These are phyloP conservation scores for Trypanosoma rangeli DNA, from an alignment of 208 protist species.

Conservation along the genomic window DNA sequence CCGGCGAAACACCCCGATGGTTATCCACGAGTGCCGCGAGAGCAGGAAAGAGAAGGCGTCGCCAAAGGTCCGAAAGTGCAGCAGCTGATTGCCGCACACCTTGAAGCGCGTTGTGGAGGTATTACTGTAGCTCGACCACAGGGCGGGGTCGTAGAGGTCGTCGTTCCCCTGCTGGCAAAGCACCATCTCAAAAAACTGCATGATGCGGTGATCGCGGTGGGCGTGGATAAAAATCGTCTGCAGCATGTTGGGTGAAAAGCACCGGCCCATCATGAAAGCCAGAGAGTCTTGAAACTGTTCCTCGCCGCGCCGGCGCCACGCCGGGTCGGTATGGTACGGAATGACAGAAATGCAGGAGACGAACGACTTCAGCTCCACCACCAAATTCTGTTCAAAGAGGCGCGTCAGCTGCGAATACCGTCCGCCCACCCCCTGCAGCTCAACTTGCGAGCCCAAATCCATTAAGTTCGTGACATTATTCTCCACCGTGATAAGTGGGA, in stretches of 20 bases:
- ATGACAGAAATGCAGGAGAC: conserved; percentile 75
- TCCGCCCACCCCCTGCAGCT: background rate
- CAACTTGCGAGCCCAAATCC: conserved; percentile 19
- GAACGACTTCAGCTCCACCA: conserved; percentile 85
- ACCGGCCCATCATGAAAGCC: conserved; percentile 88
- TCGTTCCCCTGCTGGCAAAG: conserved; percentile 57
- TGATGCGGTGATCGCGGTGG: conserved; percentile 69
- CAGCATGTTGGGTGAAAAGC: conserved; percentile 88
- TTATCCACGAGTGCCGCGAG: conserved; percentile 57
- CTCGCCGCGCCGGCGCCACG: conserved; percentile 76
- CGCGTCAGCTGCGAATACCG: background rate
- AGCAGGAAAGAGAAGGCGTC: conserved; percentile 83
- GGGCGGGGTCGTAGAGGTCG: conserved; percentile 66
- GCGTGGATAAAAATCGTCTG: conserved; percentile 78
- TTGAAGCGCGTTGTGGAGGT: conserved; percentile 72
- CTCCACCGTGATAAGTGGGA: conserved; percentile 84
- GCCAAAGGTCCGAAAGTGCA: conserved; percentile 79
- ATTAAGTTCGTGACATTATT: conserved; percentile 75
- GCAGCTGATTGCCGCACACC: conserved; percentile 64
- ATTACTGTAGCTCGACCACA: conserved; percentile 46
- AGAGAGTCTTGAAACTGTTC: conserved; percentile 83
- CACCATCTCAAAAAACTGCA: conserved; percentile 80
- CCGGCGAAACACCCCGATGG: conserved; percentile 82
- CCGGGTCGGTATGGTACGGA: conserved; percentile 73
- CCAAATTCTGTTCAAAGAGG: conserved; percentile 76